Evolutionary conservation across 2,329 filamentous ascomycete species (phyloP), one percentile per base, ranked within the genome.

Genomic region (Hypoxylon sp.): DNA sequence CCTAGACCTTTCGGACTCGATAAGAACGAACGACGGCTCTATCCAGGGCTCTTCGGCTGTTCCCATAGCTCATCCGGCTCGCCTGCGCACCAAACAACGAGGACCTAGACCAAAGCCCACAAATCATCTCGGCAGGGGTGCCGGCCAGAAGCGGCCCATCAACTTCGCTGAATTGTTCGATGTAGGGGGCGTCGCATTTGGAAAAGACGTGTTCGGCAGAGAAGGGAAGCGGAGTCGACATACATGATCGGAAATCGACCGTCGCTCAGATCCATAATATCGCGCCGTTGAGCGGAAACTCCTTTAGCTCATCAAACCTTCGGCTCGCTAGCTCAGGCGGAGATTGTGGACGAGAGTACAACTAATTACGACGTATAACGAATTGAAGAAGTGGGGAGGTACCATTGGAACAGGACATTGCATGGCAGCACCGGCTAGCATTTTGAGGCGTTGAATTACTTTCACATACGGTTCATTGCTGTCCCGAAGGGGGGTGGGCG

Each of bases 141-240:
- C 91, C 7, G 92, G 92, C 1, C 86, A 89, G 73, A 95, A 95
- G 79, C 86, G 92, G 46, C 88, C 91, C 74, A 86, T 93, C 73
- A 91, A 92, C 73, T 87, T 92, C 74, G 88, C 89, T 25, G 92
- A 95, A 75, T 90, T 94, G 60, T 94, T 94, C 76, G 91, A 93
- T 75, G 82, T 92, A 6, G 88, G 89, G 59, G 89, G 88, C 70
- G 78, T 92, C 56, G 86, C 86, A 33, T 84, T 87, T 66, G 87
- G 87, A 48, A 91, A 91, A 76, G 91, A 93, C 68, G 78, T 84
- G 35, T 86, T 86, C 70, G 83, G 84, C 13, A 81, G 80, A 20
- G 77, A 78, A 46, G 78, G 78, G 13, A 89, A 89, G 77, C 81
- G 87, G 64, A 83, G 80, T 59, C 82, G 87, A 57, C 86, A 89